phyloP scores from a whole-genome alignment of 2,329 filamentous ascomycete species.

The Neopestalotiopsis clavispora region DNA sequence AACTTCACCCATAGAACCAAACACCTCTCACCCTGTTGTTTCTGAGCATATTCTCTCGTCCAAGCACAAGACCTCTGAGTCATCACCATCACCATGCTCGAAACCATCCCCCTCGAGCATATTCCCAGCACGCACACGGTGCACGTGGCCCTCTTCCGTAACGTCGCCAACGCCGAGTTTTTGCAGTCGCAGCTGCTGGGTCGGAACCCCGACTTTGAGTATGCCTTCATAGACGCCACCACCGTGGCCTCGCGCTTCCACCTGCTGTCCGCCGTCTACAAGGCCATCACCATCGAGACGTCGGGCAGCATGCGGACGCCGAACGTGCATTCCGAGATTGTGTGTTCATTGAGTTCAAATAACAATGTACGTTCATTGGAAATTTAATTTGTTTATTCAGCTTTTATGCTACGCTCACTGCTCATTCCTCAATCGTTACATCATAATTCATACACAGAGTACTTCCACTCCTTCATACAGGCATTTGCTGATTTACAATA shows the following conservation, averaged over 20 bases:
- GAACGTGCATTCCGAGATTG: constrained; percentile 89
- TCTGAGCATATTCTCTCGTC: too few species aligned
- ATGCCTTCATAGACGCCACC: constrained; percentile 88
- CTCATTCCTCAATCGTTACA: background rate
- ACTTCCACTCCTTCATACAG: background rate
- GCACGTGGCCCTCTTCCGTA: constrained; percentile 75
- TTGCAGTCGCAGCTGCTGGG: constrained; percentile 84
- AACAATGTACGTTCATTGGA: constrained; percentile 67
- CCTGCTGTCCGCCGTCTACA: constrained; percentile 76
- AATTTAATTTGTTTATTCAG: background rate
- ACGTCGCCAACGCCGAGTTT: constrained; percentile 78
- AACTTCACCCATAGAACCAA: too few species aligned
- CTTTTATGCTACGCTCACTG: background rate
- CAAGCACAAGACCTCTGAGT: background rate
- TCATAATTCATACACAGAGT: background rate
- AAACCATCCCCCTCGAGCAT: constrained; percentile 77
- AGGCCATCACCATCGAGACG: constrained; percentile 71
- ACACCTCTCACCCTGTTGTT: too few species aligned
- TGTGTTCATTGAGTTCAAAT: constrained; percentile 78
- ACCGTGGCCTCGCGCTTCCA: constrained; percentile 77
- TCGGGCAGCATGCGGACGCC: constrained; percentile 72
- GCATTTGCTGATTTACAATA: background rate
- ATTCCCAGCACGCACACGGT: constrained; percentile 70
- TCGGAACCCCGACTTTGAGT: constrained; percentile 85
- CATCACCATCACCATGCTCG: constrained; percentile 52